Base-by-base conservation (phyloP, 306 rosid species). In the Vachellia pachyceras region DNA sequence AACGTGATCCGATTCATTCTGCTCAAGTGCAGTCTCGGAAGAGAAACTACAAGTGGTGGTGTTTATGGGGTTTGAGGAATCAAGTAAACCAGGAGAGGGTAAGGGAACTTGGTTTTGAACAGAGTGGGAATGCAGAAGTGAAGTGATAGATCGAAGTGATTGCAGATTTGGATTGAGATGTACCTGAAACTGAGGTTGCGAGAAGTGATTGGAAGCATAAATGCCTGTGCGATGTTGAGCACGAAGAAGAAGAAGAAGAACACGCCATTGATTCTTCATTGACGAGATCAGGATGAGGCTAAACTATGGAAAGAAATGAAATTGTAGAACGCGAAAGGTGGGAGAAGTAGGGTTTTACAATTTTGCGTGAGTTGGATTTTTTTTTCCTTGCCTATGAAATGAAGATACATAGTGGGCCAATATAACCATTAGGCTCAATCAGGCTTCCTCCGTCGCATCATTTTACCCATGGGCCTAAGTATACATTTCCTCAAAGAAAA, bases 181-280 rank as follows among this genome's bases (percentile, higher is more conserved):
- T 79, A 82, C 88, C 84, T 89, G 94, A 45, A 87, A 85, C 84
- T 87, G 87, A 44, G 83, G 86, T 46, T 80, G 84, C 40, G 80
- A 78, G n/a, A 69, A 44, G 17, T 68, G 82, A 12, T 68, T 47
- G 44, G 80, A 64, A 17, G 73, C 23, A 58, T 55, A 79, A 18
- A 76, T 55, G 20, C 70, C 52, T 5, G 80, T 68, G 10, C 85
- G 73, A 47, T 63, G 54, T 20, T 75, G 85, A 75, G 91, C 54
- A 77, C 97, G 87, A 68, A 89, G 89, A 50, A 83, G 90, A 57
- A 93, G 85, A 77, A 91, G 11, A 44, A 44, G 3, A 44, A 91
- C 52, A 36, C 92, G 96, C 96, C 94, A 93, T 86, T 85, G 88
- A 33, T 86, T 81, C 84, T 90, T 95, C 97, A 90, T 91, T 71